These are phyloP conservation scores for Platanthera guangdongensis DNA, from an alignment of 106 monocot species.

Conservation along the genomic window DNA sequence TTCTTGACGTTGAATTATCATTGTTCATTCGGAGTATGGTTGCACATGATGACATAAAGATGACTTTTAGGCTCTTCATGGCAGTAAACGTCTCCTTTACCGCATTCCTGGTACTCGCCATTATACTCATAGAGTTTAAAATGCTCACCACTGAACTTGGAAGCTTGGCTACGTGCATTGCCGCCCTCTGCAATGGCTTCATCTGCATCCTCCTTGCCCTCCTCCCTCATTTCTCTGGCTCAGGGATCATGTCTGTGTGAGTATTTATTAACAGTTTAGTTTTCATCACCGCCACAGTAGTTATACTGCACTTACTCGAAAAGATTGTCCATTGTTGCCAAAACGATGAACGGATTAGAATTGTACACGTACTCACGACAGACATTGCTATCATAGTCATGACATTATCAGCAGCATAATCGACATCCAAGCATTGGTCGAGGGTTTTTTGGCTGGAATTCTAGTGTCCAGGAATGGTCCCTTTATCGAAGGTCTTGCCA, in stretches of 20 bases:
- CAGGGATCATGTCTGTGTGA: slow-evolving; percentile 13
- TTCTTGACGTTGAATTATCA: too few relatives aligned
- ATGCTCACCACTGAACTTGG: slow-evolving; percentile 20
- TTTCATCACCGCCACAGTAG: slow-evolving; percentile 10
- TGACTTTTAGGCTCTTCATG: slow-evolving; percentile 1
- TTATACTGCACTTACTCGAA: slow-evolving; percentile 10
- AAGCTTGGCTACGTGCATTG: slow-evolving; percentile 20
- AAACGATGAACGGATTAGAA: slow-evolving; percentile 23
- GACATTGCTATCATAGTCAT: slow-evolving; percentile 16
- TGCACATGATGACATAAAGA: too few relatives aligned
- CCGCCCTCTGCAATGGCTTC: slow-evolving; percentile 19
- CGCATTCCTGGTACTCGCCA: slow-evolving; percentile 15
- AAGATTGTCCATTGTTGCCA: slow-evolving; percentile 13
- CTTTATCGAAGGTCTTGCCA: slow-evolving; percentile 14
- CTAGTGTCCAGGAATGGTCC: slow-evolving; percentile 32
- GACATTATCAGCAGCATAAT: slow-evolving; percentile 16
- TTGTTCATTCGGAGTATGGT: too few relatives aligned
- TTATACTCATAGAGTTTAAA: slow-evolving; percentile 20
- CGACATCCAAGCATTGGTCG: slow-evolving; percentile 33
- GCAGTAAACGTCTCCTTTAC: slow-evolving; percentile 15
- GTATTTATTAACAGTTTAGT: slow-evolving; percentile 15
- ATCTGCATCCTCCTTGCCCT: slow-evolving; percentile 19
- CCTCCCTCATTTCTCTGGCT: slow-evolving; percentile 16
- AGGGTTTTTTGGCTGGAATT: slow-evolving; percentile 32
- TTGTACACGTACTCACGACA: slow-evolving; percentile 19